Conservation (phyloP, 768 basidiomycete species). For the Lactarius hengduanensis region DNA sequence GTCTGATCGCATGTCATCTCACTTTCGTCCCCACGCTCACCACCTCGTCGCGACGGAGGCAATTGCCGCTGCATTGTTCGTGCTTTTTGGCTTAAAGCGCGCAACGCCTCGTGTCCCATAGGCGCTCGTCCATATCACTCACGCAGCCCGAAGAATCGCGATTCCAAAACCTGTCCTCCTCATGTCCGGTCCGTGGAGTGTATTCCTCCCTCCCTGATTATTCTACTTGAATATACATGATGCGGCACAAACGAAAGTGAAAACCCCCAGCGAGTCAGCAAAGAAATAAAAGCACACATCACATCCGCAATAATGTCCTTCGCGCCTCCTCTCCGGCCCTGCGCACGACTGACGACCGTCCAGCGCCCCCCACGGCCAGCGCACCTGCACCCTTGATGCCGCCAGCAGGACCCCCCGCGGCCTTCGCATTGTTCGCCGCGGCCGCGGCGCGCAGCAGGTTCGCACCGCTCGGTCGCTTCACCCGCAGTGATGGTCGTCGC, state of each 20-base stretch:
- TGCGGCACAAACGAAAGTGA: background rate
- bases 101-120: constrained; percentile 3
- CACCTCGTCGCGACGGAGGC: background rate
- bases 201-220: background rate
- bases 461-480: constrained; percentile 50
- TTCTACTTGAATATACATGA: background rate
- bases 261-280: background rate
- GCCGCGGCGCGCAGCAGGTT: constrained; percentile 60
- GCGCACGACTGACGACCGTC: constrained; percentile 38
- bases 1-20: background rate
- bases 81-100: constrained; percentile 21
- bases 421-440: constrained; percentile 50
- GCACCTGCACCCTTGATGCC: background rate
- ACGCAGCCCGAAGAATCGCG: background rate
- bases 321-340: constrained; percentile 53
- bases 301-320: constrained; percentile 44
- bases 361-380: background rate
- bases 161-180: background rate
- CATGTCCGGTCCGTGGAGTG: background rate
- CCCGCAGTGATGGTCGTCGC: constrained; percentile 13
- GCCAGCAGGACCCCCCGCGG: background rate
- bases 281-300: constrained; percentile 11
- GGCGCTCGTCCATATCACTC: background rate
- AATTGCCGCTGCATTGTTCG: constrained; percentile 20
- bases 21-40: background rate